Evolutionary conservation across 352 stramenopile genomes (phyloP).

Genomic region (Phytophthora cryptogea): DNA sequence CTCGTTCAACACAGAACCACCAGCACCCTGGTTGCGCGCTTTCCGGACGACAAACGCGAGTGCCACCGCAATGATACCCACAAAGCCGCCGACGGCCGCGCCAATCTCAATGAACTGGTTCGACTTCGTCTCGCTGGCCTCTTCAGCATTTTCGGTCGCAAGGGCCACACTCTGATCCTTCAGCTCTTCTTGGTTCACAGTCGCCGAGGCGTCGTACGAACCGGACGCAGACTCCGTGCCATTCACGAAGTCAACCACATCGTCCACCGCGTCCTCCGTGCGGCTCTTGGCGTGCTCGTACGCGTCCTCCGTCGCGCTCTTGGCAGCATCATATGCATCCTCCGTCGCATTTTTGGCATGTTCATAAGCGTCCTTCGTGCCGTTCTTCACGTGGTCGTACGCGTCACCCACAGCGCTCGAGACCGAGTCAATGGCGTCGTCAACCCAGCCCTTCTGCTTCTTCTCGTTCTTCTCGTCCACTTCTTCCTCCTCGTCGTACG

Average conservation of each 20-base stretch:
- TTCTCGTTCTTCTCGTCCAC: slow-evolving; percentile 19
- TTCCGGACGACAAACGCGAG: slow-evolving; percentile 36
- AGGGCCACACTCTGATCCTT: slow-evolving; percentile 35
- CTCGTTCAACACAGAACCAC: slow-evolving; percentile 34
- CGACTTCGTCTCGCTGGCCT: slow-evolving; percentile 21
- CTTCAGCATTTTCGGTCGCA: slow-evolving; percentile 22
- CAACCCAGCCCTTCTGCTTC: slow-evolving; percentile 30
- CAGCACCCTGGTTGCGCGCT: slow-evolving; percentile 20
- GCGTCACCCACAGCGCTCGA: slow-evolving; percentile 31
- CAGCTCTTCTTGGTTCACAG: slow-evolving; percentile 29
- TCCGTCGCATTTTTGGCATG: slow-evolving; percentile 34
- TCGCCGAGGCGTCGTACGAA: slow-evolving; percentile 23
- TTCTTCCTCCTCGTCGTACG: slow-evolving; percentile 26
- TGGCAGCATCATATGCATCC: slow-evolving; percentile 26
- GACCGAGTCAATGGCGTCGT: slow-evolving; percentile 31
- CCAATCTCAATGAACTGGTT: slow-evolving; percentile 33
- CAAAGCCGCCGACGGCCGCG: slow-evolving; percentile 28
- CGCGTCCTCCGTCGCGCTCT: slow-evolving; percentile 21
- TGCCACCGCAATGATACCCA: slow-evolving; percentile 35
- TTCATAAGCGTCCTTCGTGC: slow-evolving; percentile 20
- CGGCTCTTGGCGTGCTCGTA: slow-evolving; percentile 6
- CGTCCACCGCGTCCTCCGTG: slow-evolving; percentile 16
- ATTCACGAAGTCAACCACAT: slow-evolving; percentile 32
- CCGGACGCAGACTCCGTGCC: slow-evolving; percentile 30
- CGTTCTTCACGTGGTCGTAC: slow-evolving; percentile 28